Percentiles rank a stretch among this genome's conserved stretches.
Conservation (phyloP, 2,329 filamentous ascomycete genomes). For the Pyrenophora graminea region DNA sequence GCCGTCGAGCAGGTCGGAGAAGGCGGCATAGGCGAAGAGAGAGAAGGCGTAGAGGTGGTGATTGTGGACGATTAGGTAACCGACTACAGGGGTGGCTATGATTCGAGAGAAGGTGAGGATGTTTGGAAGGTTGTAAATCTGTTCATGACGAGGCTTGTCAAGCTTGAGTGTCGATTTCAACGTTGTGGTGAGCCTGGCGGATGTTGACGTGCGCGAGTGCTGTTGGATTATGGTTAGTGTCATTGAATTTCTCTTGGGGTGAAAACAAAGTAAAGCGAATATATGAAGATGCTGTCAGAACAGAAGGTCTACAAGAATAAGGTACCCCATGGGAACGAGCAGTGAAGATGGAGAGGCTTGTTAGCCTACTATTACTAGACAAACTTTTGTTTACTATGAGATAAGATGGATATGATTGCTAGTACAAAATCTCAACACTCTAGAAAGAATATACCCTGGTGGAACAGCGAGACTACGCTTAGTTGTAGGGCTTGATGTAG, state of each 20-base stretch:
- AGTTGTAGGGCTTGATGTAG: too few relatives aligned
- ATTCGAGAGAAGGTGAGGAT: conserved; percentile 87
- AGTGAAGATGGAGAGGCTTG: too few relatives aligned
- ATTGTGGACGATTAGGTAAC: conserved; percentile 85
- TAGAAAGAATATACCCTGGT: too few relatives aligned
- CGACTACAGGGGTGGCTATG: conserved; percentile 78
- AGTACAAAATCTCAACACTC: too few relatives aligned
- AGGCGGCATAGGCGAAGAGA: conserved; percentile 88
- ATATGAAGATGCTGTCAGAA: too few relatives aligned
- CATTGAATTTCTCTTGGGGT: background rate
- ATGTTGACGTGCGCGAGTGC: conserved; percentile 12
- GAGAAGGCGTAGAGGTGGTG: conserved; percentile 77
- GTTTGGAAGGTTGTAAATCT: conserved; percentile 97
- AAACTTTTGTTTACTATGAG: too few relatives aligned
- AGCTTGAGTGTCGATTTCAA: conserved; percentile 39
- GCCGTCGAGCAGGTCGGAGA: conserved; percentile 91
- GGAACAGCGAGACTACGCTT: too few relatives aligned
- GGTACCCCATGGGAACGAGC: too few relatives aligned
- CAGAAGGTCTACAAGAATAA: too few relatives aligned
- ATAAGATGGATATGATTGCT: too few relatives aligned
- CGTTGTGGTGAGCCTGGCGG: conserved; percentile 31
- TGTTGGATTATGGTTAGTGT: conserved; percentile 9
- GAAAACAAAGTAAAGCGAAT: too few relatives aligned
- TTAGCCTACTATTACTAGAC: too few relatives aligned
- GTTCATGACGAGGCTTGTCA: conserved; percentile 61